A percentile compares a stretch with the other conserved stretches of the same genome.
phyloP scores from a whole-genome alignment of 2,329 filamentous ascomycete species.

The Monosporascus sp. region DNA sequence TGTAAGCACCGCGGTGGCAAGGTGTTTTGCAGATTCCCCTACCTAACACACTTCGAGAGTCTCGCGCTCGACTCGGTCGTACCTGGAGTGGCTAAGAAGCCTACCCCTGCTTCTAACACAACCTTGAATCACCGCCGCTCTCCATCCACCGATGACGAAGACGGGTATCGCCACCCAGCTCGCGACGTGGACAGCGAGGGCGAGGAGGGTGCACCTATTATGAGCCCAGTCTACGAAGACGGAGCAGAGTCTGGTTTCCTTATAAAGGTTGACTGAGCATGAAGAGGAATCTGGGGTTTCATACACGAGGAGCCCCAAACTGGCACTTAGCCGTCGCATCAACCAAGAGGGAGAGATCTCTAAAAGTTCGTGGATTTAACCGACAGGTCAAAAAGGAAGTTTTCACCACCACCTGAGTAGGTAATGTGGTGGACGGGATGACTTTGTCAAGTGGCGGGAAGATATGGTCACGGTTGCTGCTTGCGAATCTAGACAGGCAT shows the following conservation, averaged over 20 bases:
- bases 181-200: background rate
- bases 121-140: background rate
- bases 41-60: conserved; percentile 15
- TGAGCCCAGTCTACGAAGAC: background rate
- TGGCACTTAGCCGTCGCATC: too few relatives aligned
- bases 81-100: background rate
- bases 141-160: background rate
- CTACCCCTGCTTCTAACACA: background rate
- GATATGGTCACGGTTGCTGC: too few relatives aligned
- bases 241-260: background rate
- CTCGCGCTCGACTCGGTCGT: conserved; percentile 3
- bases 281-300: too few relatives aligned
- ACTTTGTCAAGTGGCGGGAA: too few relatives aligned
- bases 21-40: conserved; percentile 21
- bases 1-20: conserved; percentile 28
- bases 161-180: background rate
- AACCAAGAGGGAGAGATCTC: too few relatives aligned
- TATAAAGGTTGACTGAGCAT: too few relatives aligned
- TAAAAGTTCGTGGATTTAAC: too few relatives aligned
- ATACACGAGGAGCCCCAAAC: too few relatives aligned
- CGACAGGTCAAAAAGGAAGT: too few relatives aligned
- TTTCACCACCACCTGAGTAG: too few relatives aligned
- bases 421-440: too few relatives aligned
- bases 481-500: too few relatives aligned
- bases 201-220: background rate